These are phyloP conservation scores for Botryosphaeria dothidea DNA, from an alignment of 2,329 filamentous ascomycete species.

Conservation along the genomic window DNA sequence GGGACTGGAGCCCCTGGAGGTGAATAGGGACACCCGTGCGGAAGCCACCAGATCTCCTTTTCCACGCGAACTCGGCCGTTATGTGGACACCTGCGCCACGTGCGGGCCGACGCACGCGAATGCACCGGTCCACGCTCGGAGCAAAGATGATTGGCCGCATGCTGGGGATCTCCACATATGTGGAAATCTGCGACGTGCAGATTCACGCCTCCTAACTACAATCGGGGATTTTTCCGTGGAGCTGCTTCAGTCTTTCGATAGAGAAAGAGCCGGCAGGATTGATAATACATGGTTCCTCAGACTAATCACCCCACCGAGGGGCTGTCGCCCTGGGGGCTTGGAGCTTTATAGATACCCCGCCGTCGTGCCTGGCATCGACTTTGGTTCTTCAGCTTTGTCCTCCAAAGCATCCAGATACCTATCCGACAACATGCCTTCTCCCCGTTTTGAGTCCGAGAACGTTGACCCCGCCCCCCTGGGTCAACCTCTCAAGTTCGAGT, in stretches of 20 bases:
- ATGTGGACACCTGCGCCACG: constrained; percentile 7
- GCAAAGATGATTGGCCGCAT: background rate
- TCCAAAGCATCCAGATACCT: background rate
- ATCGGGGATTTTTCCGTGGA: background rate
- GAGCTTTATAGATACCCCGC: background rate
- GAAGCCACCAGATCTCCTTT: constrained; percentile 1
- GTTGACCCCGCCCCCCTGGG: constrained; percentile 43
- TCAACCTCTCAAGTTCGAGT: constrained; percentile 46
- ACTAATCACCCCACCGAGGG: constrained; percentile 14
- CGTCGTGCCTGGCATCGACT: background rate
- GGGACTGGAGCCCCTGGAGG: background rate
- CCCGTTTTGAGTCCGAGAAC: constrained; percentile 43
- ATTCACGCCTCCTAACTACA: constrained; percentile 10
- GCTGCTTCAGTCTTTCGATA: constrained; percentile 11
- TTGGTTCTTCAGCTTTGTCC: constrained; percentile 3
- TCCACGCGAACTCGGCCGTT: constrained; percentile 13
- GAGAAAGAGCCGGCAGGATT: background rate
- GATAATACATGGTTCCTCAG: background rate
- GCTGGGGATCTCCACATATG: background rate
- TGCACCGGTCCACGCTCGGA: constrained; percentile 2
- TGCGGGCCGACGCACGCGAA: constrained; percentile 13
- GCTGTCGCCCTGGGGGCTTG: background rate
- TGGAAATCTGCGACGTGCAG: background rate
- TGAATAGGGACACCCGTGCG: background rate
- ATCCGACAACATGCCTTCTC: constrained; percentile 21